Conservation (phyloP, 1,284 basidiomycete genomes). For the Mycena sp. region DNA sequence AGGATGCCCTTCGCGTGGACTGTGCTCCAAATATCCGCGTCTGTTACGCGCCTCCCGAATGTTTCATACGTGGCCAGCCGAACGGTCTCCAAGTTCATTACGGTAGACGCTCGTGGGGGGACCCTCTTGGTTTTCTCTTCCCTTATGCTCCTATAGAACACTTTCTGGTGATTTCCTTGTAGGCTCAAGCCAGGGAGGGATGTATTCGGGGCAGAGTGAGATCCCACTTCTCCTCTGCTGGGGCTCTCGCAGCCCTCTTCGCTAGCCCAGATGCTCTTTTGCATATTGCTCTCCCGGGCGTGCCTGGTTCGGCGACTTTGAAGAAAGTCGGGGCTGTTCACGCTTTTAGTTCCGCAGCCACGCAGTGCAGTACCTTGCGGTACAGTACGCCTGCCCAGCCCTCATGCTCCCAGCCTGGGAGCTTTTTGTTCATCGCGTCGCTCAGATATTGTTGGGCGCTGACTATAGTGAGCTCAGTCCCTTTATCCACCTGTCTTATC, state of each 20-base stretch:
- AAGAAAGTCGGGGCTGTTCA: background rate
- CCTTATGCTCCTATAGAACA: background rate
- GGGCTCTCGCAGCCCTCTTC: background rate
- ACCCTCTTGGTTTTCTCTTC: background rate
- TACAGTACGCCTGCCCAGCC: background rate
- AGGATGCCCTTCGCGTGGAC: background rate
- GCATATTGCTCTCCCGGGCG: background rate
- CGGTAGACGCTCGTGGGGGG: background rate
- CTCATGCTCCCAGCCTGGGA: no score
- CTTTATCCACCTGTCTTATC: no score
- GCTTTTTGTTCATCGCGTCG: no score
- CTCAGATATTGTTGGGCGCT: no score
- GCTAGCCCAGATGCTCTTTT: background rate
- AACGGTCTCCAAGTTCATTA: background rate
- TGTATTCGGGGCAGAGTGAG: background rate
- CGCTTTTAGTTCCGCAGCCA: background rate
- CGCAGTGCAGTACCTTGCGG: background rate
- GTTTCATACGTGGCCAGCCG: background rate
- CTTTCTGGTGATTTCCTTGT: background rate
- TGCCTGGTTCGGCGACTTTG: background rate
- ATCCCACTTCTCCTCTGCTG: background rate
- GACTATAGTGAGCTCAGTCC: no score
- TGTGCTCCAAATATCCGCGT: background rate
- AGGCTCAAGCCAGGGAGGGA: background rate
- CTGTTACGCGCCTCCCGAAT: background rate